Base-by-base conservation (phyloP, 192 early-diverging fungal genomes). In the Dissophora globulifera region DNA sequence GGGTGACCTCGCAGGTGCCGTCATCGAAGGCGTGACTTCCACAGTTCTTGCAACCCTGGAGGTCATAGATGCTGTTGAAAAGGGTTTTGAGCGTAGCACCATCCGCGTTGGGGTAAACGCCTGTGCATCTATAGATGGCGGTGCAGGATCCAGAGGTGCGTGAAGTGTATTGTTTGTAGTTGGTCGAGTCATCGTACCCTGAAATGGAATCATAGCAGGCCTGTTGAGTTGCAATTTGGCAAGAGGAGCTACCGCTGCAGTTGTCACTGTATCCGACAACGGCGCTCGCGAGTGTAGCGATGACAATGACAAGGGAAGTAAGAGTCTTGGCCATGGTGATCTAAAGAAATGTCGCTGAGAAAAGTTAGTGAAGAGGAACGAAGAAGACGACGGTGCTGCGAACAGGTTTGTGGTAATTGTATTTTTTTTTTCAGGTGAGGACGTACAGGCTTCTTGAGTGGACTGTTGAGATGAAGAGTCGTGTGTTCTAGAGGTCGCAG, bases 21-120 rank as follows among this genome's bases (percentile, higher is more conserved):
- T 56, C 62, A 22, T 74, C 54, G 55, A 74, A 74, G 42, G 70
- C 70, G 13, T 74, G 70, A 42, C 70, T 74, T 25, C 70, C 70
- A 23, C 70, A 74, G 29, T 62, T 62, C 55, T 74, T 74, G 62
- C 70, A 74, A 26, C 70, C 70, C 53, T 74, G 70, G 16, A 56
- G 50, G 9, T 50, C 50, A 15, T 74, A 74, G 55, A 74, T 74
- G 20, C 47, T 54, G 0, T 17, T 27, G 33, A 74, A 74, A 35
- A 74, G 35, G 10, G 11, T 11, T 49, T 74, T 74, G 55, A 74
- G 41, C 31, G 64, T 49, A n/a, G 33, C 19, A 53, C 55, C 70
- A 15, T 54, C 65, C 58, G 60, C 16, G 0, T 38, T 3, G 22
- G 67, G 67, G 57, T 69, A 69, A 11, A 0, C 30, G 10, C 61